These are phyloP conservation scores for Setaria viridis DNA, from an alignment of 202 grass and related monocot genomes.

Conservation along the genomic window DNA sequence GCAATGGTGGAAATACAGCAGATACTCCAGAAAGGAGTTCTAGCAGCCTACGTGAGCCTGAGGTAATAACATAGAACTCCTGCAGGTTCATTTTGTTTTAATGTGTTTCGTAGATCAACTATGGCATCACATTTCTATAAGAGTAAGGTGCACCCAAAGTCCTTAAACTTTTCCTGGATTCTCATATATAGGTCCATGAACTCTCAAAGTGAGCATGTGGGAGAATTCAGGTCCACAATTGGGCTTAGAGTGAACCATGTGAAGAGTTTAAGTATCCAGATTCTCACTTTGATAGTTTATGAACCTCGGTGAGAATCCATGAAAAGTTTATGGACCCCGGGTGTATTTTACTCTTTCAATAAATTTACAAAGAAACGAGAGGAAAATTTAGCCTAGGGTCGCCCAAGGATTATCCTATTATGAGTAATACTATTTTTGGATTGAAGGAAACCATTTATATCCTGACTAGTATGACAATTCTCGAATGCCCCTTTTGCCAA, in stretches of 20 bases:
- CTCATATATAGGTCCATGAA: neutral
- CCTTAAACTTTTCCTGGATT: neutral
- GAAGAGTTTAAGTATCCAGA: neutral
- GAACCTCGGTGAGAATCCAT: neutral
- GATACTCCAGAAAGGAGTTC: conserved; percentile 63
- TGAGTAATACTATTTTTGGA: neutral
- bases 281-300: neutral
- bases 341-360: neutral
- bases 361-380: neutral
- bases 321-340: neutral
- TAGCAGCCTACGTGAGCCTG: conserved; percentile 41
- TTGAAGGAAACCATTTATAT: neutral
- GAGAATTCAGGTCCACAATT: neutral
- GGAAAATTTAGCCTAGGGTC: conserved; percentile 5
- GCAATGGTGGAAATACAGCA: conserved; percentile 51
- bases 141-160: neutral
- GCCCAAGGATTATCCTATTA: conserved; percentile 4
- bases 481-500: conserved; percentile 5
- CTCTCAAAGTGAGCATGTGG: neutral
- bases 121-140: neutral
- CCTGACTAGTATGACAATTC: neutral
- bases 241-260: neutral
- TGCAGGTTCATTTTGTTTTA: conserved; percentile 31
- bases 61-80: conserved; percentile 54
- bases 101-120: neutral